phyloP scores from a whole-genome alignment of 73 alveolate species.

The Tetrahymena thermophila region DNA sequence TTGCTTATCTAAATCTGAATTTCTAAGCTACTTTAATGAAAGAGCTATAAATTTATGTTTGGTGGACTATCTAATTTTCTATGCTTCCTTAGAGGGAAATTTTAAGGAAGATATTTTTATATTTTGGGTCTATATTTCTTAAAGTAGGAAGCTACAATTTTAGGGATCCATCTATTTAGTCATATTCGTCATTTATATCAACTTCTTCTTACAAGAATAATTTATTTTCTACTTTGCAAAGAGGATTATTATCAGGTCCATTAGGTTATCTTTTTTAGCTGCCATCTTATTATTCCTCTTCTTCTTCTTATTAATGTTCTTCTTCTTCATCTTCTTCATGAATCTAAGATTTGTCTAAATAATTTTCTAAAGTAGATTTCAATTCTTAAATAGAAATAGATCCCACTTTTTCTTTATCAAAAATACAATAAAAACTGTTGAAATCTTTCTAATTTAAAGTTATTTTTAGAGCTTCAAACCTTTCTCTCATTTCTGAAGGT shows the following conservation, averaged over 20 bases:
- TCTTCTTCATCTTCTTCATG: slow-evolving; percentile 12
- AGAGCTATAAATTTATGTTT: neutral
- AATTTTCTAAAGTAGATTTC: slow-evolving; percentile 16
- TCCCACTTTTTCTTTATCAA: slow-evolving; percentile 31
- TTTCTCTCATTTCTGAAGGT: slow-evolving; percentile 21
- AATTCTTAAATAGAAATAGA: slow-evolving; percentile 17
- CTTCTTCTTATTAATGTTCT: neutral
- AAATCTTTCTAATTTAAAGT: slow-evolving; percentile 17
- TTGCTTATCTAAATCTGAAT: neutral
- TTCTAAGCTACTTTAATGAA: neutral
- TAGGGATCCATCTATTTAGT: neutral
- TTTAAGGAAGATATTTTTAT: neutral
- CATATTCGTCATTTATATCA: neutral
- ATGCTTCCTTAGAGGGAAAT: neutral
- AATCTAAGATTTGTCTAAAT: slow-evolving; percentile 2
- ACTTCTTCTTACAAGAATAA: neutral
- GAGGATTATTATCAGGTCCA: neutral
- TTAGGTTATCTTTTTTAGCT: neutral
- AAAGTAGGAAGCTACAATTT: neutral
- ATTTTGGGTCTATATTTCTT: neutral
- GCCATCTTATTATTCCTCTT: neutral
- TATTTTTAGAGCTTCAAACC: slow-evolving; percentile 23
- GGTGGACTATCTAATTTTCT: neutral
- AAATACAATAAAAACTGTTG: slow-evolving; percentile 19
- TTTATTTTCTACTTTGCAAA: neutral